phyloP scores from a whole-genome alignment of 1,139 yeast species.

The Debaryomyces subglobosus region DNA sequence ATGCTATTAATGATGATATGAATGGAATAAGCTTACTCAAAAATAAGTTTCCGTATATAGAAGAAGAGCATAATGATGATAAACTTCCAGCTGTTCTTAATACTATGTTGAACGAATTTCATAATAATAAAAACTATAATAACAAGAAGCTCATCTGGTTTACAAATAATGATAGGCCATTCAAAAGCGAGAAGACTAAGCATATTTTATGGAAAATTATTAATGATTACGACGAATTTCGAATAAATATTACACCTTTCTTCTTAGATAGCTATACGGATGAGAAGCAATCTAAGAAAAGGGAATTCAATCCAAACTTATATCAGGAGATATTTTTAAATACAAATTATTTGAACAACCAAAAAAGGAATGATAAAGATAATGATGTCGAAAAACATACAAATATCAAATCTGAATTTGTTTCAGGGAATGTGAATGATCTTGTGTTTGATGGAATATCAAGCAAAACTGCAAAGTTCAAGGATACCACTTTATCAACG shows the following conservation, averaged over 20 bases:
- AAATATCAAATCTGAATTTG: neutral
- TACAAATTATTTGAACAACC: slow-evolving; percentile 35
- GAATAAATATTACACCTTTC: slow-evolving; percentile 63
- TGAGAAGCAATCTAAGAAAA: slow-evolving; percentile 16
- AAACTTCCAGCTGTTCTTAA: slow-evolving; percentile 36
- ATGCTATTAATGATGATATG: slow-evolving; percentile 33
- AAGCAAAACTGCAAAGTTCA: slow-evolving; percentile 14
- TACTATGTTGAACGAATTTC: slow-evolving; percentile 39
- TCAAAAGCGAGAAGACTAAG: slow-evolving; percentile 26
- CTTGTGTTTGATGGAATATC: slow-evolving; percentile 16
- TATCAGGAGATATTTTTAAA: slow-evolving; percentile 61
- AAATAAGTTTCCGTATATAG: slow-evolving; percentile 19
- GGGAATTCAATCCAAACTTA: slow-evolving; percentile 50
- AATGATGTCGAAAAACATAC: slow-evolving; percentile 12
- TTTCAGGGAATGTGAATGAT: slow-evolving; percentile 7
- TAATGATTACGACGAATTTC: slow-evolving; percentile 57
- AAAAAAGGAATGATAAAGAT: slow-evolving; percentile 10
- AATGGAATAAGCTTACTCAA: slow-evolving; percentile 21
- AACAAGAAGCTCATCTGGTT: slow-evolving; percentile 44
- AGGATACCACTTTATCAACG: slow-evolving; percentile 45
- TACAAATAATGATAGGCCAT: slow-evolving; percentile 46
- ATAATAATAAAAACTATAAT: slow-evolving; percentile 34
- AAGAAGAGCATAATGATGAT: slow-evolving; percentile 35
- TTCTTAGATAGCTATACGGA: slow-evolving; percentile 45
- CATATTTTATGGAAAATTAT: slow-evolving; percentile 58